phyloP scores from a whole-genome alignment of 768 basidiomycete species.

The Ephemerocybe angulata region DNA sequence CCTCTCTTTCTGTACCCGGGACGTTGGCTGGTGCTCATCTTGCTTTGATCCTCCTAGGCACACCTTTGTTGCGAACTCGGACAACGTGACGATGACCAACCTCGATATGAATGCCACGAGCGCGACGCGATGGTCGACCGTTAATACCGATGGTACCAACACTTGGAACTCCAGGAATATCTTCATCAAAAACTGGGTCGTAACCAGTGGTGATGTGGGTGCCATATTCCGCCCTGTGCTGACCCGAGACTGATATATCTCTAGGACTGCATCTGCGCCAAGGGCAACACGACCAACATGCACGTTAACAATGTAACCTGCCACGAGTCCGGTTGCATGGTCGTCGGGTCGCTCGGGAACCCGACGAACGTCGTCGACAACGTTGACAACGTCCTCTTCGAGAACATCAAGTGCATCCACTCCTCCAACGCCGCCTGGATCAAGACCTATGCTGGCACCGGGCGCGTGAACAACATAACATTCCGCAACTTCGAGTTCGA shows the following conservation, averaged over 20 bases:
- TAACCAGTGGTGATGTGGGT: conserved; percentile 8
- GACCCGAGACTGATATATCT: neutral
- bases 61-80: conserved; percentile 9
- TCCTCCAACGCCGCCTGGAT: conserved; percentile 11
- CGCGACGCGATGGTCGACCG: conserved; percentile 7
- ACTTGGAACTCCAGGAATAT: conserved; percentile 9
- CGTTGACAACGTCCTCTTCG: conserved; percentile 9
- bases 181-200: conserved; percentile 9
- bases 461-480: conserved; percentile 10
- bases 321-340: conserved; percentile 12
- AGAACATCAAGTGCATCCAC: conserved; percentile 6
- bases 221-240: neutral
- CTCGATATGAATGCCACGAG: conserved; percentile 11
- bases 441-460: conserved; percentile 9
- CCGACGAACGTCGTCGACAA: neutral
- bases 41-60: conserved; percentile 1
- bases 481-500: conserved; percentile 11
- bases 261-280: conserved; percentile 13
- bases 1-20: neutral
- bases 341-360: conserved; percentile 3
- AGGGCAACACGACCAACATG: conserved; percentile 12
- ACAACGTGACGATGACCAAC: conserved; percentile 10
- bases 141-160: conserved; percentile 11
- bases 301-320: conserved; percentile 9
- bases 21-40: neutral